Base-by-base conservation (phyloP, 2,329 filamentous ascomycete genomes). In the Fusarium denticulatum region DNA sequence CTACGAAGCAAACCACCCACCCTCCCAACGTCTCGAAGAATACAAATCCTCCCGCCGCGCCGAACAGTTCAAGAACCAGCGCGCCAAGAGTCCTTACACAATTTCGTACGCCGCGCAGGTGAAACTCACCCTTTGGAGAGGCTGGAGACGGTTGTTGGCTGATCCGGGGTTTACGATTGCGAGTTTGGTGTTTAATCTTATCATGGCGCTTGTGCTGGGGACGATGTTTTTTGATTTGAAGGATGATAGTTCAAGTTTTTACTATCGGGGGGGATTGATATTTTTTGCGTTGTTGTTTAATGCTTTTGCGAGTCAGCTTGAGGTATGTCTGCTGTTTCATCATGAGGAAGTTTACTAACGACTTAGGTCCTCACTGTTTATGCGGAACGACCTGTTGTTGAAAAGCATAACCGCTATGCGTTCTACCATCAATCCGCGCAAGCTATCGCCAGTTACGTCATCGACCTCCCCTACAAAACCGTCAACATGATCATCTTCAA, bases 201-300 rank as follows among this genome's bases (percentile, higher is more conserved):
- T 88, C 68, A 83, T 88, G 79, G 84, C 85, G 8, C 76, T 89
- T 15, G 86, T 89, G 46, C 81, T 88, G 60, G 86, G 87, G n/a
- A 86, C 83, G 26, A 82, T 89, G 66, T 89, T 87, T 71, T 89
- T 80, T 66, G 81, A 85, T 12, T 80, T 85, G 1, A 81, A 83
- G 0, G 56, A 81, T 10, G 83, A 82, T n/a, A 85, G 86, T 0
- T 79, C 79, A 2, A 83, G 82, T 3, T 87, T 89, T 64, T 85
- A 85, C 59, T 81, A 84, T 7, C 83, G 85, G 26, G 86, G 86
- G 9, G 83, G 84, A 3, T 77, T 86, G 4, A 78, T 89, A 6
- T 90, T 90, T 78, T 85, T 89, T 63, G 83, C 85, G 3, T 77
- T 88, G 32, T 73, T 89, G 5, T 83, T 88, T 61, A 89, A 88